phyloP scores from a whole-genome alignment of 352 stramenopile species.

The Globisporangium camurandrum region DNA sequence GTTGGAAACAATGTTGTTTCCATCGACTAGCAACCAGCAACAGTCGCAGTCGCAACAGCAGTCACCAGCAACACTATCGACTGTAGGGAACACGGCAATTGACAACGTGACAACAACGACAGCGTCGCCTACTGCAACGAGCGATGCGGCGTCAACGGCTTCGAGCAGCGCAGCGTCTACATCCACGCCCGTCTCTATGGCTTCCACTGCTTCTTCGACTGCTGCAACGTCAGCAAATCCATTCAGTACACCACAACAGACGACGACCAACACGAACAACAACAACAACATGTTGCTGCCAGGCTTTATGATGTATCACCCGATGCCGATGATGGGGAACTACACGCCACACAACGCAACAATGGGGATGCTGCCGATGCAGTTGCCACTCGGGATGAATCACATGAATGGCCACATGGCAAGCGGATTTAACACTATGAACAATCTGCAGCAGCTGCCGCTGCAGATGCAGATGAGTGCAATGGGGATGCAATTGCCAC shows the following conservation, averaged over 20 bases:
- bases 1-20: too few relatives aligned
- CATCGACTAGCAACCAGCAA: conserved; percentile 1
- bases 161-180: too few relatives aligned
- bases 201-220: not conserved
- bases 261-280: conserved; percentile 5
- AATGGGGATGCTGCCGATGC: conserved; percentile 35
- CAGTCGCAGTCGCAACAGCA: not conserved
- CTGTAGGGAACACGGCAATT: conserved; percentile 3
- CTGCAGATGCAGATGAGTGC: conserved; percentile 4
- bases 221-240: not conserved
- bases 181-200: too few relatives aligned
- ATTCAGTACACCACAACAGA: not conserved
- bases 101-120: too few relatives aligned
- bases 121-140: too few relatives aligned
- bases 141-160: too few relatives aligned
- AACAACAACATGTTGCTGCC: conserved; percentile 64
- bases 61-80: not conserved
- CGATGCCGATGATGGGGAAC: conserved; percentile 71
- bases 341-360: conserved; percentile 22
- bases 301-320: conserved; percentile 81
- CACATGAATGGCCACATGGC: conserved; percentile 22
- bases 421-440: conserved; percentile 27
- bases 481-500: conserved; percentile 10
- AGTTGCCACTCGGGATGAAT: conserved; percentile 26
- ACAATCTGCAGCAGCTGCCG: too few relatives aligned